Evolutionary conservation across 495 filamentous ascomycete genomes (phyloP), one percentile per base, ranked within the genome.

Genomic region (Lepidopterella palustris): DNA sequence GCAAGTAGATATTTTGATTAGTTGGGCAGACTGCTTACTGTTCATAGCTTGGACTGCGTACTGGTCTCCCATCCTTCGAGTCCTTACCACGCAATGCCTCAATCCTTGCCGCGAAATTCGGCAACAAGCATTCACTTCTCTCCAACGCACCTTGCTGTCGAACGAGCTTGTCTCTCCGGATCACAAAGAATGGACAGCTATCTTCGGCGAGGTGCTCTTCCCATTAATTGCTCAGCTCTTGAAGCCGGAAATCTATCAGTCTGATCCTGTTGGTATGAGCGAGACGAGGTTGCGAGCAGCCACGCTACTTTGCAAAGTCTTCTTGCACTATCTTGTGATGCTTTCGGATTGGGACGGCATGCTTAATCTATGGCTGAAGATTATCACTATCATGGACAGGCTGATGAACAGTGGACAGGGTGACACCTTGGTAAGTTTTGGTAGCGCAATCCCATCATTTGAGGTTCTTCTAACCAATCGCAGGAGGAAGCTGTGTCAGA

Each of bases 351-450:
- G 87, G 80, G 87, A 91, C 20, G 91, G 87, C n/a, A 89, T 97
- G 87, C 76, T 97, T 40, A 88, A 92, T 71, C 79, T 97, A 5
- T 98, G 93, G 93, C 72, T 93, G 18, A 84, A 84, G 71, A 96
- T 97, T 52, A 78, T 98, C 66, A 89, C 93, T 71, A 89, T 97
- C 54, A 92, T 97, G 79, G 93, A 97, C 66, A 81, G 93, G 26
- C 79, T 98, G 66, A 96, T 97, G 87, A 95, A 96, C 71, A 95
- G 89, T 65, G 93, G 93, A 3, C 90, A 96, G 72, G 88, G 89
- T 11, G 90, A 96, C 67, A 90, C 85, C 66, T 73, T 96, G 69
- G 90, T 93, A 81, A 72, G 87, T 78, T 21, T 29, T 31, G 5
- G 2, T 15, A 2, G 10, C 9, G 47, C 24, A 20, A n/a, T n/a